phyloP scores from a whole-genome alignment of 2,329 filamentous ascomycete species.

The Ceratocystis eucalypticola region DNA sequence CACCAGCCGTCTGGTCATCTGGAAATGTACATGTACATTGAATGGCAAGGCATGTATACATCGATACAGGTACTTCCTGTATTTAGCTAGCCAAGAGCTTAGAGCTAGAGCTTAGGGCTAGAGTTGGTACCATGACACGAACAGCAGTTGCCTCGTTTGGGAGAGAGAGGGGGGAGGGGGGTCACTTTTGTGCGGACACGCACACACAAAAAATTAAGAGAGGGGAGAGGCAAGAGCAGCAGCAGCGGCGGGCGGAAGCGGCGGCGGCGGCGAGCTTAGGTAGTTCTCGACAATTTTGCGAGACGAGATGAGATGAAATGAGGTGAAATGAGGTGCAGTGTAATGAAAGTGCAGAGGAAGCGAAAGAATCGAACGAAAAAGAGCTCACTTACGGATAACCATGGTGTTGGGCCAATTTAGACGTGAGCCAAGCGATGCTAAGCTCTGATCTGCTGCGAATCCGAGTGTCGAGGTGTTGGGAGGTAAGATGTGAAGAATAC shows the following conservation, averaged over 20 bases:
- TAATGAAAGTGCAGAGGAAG: too few species aligned
- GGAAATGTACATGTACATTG: background rate
- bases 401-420: conserved; percentile 5
- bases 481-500: too few species aligned
- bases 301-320: conserved; percentile 6
- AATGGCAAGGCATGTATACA: background rate
- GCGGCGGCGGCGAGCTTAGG: background rate
- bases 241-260: background rate
- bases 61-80: background rate
- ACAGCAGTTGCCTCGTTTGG: background rate
- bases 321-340: background rate
- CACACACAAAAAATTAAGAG: background rate
- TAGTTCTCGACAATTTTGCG: background rate
- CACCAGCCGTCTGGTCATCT: background rate
- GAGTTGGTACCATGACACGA: background rate
- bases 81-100: background rate
- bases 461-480: background rate
- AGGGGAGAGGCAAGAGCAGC: background rate
- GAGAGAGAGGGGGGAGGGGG: background rate
- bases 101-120: background rate
- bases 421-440: conserved; percentile 5
- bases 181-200: background rate
- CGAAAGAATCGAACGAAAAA: background rate
- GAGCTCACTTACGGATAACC: conserved; percentile 8
- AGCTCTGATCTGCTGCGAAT: conserved; percentile 4